Conservation (phyloP, 345 rosid species). For the Brassica incana region DNA sequence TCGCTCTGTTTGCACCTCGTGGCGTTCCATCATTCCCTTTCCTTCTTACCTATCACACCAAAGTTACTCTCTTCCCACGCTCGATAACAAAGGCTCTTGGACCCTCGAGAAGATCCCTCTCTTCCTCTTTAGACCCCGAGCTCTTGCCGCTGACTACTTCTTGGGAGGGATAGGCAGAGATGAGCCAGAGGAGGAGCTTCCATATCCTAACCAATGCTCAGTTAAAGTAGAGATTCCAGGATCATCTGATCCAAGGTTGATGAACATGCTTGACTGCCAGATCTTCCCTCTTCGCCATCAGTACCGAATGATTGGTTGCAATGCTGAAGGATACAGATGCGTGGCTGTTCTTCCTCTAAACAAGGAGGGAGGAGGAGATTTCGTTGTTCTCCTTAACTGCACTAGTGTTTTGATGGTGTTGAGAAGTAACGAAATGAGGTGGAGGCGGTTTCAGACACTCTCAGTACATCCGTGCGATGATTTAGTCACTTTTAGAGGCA, state of each 20-base stretch:
- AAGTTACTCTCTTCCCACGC: conserved; percentile 6
- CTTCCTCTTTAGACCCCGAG: conserved; percentile 1
- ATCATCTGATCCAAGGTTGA: neutral
- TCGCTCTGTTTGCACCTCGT: conserved; percentile 15
- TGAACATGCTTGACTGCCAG: conserved; percentile 3
- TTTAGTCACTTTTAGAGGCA: neutral
- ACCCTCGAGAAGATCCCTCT: conserved; percentile 3
- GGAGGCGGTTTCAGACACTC: neutral
- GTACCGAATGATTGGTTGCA: neutral
- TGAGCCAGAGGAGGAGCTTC: neutral
- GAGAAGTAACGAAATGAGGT: conserved; percentile 17
- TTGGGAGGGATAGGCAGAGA: neutral
- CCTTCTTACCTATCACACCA: neutral
- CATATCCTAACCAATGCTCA: neutral
- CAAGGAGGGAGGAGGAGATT: neutral
- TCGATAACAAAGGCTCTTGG: neutral
- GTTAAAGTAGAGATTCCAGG: neutral
- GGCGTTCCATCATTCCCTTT: conserved; percentile 11
- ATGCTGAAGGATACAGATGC: neutral
- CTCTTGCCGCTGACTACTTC: neutral
- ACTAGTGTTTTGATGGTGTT: neutral
- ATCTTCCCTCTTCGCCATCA: neutral
- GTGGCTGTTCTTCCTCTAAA: conserved; percentile 9
- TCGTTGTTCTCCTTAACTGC: neutral
- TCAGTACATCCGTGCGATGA: too few relatives aligned